These are phyloP conservation scores for Suillus discolor DNA, from an alignment of 768 basidiomycete genomes.

Conservation along the genomic window DNA sequence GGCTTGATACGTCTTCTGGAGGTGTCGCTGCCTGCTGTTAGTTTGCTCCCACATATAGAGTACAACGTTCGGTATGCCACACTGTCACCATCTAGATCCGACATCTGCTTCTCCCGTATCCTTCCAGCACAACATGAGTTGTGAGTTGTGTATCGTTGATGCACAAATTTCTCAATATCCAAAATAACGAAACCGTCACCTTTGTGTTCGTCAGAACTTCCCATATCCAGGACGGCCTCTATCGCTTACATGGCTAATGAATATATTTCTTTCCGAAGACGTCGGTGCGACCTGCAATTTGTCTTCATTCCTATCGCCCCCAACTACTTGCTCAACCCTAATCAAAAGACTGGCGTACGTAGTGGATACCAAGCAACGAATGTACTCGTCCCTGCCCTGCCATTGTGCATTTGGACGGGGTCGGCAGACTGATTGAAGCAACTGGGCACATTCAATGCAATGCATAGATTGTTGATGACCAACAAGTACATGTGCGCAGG, in stretches of 20 bases:
- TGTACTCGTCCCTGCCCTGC: no score
- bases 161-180: not conserved
- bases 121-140: not conserved
- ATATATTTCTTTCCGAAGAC: not conserved
- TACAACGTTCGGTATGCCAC: not conserved
- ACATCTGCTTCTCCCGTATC: not conserved
- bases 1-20: not conserved
- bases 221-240: not conserved
- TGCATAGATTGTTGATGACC: no score
- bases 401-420: no score
- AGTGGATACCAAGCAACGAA: not conserved
- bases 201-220: not conserved
- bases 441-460: no score
- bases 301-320: not conserved
- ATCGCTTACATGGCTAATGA: not conserved
- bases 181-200: not conserved
- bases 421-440: no score
- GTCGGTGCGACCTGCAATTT: not conserved
- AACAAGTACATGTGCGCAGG: no score
- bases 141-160: not conserved
- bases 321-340: not conserved
- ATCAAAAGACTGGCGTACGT: not conserved
- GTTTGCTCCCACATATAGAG: not conserved
- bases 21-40: not conserved
- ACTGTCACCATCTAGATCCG: not conserved